Evolutionary conservation across 2,329 filamentous ascomycete species (phyloP).

Genomic region (Trichoderma oligosporum): DNA sequence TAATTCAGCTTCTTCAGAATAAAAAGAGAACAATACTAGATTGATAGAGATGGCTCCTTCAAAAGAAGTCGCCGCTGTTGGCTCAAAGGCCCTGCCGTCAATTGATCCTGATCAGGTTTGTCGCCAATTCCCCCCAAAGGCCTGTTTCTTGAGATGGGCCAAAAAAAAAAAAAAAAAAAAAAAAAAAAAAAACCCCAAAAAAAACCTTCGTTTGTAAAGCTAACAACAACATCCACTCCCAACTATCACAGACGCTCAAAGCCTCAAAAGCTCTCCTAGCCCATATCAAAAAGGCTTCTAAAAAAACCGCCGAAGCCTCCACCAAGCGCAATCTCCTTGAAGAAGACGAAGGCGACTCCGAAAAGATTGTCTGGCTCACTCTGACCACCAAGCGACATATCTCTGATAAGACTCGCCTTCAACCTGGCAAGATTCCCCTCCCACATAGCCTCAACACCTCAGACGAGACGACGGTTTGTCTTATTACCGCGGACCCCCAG

Average conservation of each 20-base stretch:
- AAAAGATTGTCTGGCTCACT: slow-evolving; percentile 58
- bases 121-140: background rate
- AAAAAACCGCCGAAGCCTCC: slow-evolving; percentile 43
- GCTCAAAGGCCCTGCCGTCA: slow-evolving; percentile 32
- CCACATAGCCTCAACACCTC: slow-evolving; percentile 70
- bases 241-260: slow-evolving; percentile 49
- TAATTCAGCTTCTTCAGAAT: background rate
- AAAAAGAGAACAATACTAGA: background rate
- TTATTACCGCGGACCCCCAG: slow-evolving; percentile 80
- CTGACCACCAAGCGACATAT: slow-evolving; percentile 65
- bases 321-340: slow-evolving; percentile 56
- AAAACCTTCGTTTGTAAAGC: background rate
- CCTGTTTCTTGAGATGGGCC: background rate
- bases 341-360: slow-evolving; percentile 41
- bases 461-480: slow-evolving; percentile 67
- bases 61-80: slow-evolving; percentile 36
- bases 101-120: slow-evolving; percentile 43
- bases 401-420: slow-evolving; percentile 69
- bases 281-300: slow-evolving; percentile 56
- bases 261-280: slow-evolving; percentile 60
- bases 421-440: slow-evolving; percentile 76
- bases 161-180: background rate
- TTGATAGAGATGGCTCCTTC: slow-evolving; percentile 39
- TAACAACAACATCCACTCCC: slow-evolving; percentile 19
- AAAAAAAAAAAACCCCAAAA: background rate